Evolutionary conservation across 352 stramenopile species (phyloP).

Genomic region (Globisporangium barbulae): DNA sequence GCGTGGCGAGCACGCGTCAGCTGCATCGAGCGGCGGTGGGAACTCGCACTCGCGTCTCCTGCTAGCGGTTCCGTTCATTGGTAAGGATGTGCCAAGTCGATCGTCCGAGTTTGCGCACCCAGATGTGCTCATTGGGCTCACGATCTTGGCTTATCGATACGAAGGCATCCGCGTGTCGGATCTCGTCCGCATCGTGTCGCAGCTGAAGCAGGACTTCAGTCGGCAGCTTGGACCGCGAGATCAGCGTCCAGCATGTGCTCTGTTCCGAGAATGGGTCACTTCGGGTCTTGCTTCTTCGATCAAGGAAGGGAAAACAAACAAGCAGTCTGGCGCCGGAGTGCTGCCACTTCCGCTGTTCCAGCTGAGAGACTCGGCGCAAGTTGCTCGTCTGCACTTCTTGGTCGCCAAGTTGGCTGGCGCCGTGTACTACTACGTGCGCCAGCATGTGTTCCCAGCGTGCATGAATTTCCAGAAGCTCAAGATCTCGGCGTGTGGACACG

Average conservation of each 20-base stretch:
- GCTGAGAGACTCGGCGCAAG: conserved; percentile 95
- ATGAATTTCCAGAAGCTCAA: conserved; percentile 99
- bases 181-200: conserved; percentile 82
- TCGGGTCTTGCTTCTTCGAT: conserved; percentile 36
- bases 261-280: conserved; percentile 79
- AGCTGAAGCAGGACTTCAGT: conserved; percentile 87
- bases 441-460: conserved; percentile 98
- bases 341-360: conserved; percentile 97
- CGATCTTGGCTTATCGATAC: conserved; percentile 90
- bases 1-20: conserved; percentile 56
- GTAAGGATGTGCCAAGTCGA: conserved; percentile 98
- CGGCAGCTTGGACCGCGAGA: conserved; percentile 79
- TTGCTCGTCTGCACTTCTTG: conserved; percentile 93
- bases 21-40: conserved; percentile 50
- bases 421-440: conserved; percentile 98
- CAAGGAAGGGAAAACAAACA: conserved; percentile 16
- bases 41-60: conserved; percentile 96
- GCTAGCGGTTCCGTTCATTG: conserved; percentile 98
- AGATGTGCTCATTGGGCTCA: conserved; percentile 94
- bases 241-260: conserved; percentile 66
- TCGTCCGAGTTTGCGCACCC: conserved; percentile 99
- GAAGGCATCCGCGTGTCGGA: conserved; percentile 86
- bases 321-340: conserved; percentile 39
- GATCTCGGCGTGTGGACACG: conserved; percentile 98
- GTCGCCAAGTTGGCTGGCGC: conserved; percentile 92